phyloP scores from a whole-genome alignment of 192 early-diverging fungal species.

The Geranomyces michiganensis region DNA sequence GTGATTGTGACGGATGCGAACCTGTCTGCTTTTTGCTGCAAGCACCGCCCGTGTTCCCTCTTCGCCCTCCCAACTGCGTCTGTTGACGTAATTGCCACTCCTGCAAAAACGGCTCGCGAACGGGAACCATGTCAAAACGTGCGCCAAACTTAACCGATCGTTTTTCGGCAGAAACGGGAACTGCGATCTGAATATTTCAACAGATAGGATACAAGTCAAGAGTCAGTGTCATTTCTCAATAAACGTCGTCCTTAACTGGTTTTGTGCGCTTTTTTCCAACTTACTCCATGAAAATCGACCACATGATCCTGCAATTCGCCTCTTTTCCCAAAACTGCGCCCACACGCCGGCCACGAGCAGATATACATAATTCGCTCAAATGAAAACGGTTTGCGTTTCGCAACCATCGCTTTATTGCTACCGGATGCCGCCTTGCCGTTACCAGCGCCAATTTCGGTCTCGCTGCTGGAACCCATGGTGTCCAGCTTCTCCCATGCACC shows the following conservation, averaged over 20 bases:
- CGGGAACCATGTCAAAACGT: not conserved
- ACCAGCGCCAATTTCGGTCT: not conserved
- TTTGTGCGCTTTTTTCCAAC: not conserved
- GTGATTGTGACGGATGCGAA: too few species aligned
- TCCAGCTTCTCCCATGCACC: not conserved
- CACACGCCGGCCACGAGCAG: constrained; percentile 30
- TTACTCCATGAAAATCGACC: constrained; percentile 15
- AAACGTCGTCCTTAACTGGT: not conserved
- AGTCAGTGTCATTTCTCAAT: not conserved
- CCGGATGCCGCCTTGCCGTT: not conserved
- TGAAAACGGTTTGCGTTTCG: constrained; percentile 29
- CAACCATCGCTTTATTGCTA: not conserved
- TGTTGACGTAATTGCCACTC: not conserved
- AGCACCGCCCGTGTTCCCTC: too few species aligned
- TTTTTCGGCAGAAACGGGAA: constrained; percentile 5
- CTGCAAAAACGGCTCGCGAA: not conserved
- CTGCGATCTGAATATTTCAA: not conserved
- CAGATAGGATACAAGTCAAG: not conserved
- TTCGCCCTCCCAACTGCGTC: not conserved
- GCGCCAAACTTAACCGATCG: not conserved
- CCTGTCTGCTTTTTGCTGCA: too few species aligned
- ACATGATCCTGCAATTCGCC: constrained; percentile 31
- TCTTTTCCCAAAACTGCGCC: constrained; percentile 5
- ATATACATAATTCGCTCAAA: constrained; percentile 27
- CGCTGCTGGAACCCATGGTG: too few species aligned